Evolutionary conservation across 345 rosid genomes (phyloP).

Genomic region (Populus nigra): DNA sequence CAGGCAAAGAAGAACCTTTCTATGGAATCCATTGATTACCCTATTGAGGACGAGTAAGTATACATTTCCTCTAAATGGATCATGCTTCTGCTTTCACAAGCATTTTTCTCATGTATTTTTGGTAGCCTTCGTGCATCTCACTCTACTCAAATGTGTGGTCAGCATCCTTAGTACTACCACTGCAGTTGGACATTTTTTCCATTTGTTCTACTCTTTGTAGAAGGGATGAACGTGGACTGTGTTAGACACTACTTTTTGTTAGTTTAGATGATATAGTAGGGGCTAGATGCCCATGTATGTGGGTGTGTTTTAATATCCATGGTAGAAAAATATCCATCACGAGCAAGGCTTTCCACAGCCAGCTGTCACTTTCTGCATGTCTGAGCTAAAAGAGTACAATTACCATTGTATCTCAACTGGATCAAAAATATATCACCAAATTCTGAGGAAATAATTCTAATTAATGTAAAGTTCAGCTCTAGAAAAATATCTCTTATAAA

Average conservation of each 20-base stretch:
- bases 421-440: neutral
- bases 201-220: neutral
- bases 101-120: neutral
- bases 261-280: neutral
- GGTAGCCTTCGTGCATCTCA: neutral
- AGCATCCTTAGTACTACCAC: neutral
- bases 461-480: neutral
- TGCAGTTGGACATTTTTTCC: neutral
- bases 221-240: neutral
- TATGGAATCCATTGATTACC: slow-evolving; percentile 65
- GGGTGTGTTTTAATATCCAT: neutral
- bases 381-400: neutral
- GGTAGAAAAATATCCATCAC: neutral
- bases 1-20: slow-evolving; percentile 84
- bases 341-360: neutral
- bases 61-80: slow-evolving; percentile 16
- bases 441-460: neutral
- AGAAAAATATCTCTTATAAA: neutral
- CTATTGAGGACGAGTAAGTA: slow-evolving; percentile 69
- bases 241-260: neutral
- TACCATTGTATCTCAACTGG: neutral
- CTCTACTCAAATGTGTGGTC: neutral
- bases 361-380: neutral
- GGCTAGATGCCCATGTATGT: neutral
- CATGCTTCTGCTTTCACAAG: slow-evolving; percentile 9